These are phyloP conservation scores for Scedosporium minutisporum DNA, from an alignment of 2,329 filamentous ascomycete genomes.

Conservation along the genomic window DNA sequence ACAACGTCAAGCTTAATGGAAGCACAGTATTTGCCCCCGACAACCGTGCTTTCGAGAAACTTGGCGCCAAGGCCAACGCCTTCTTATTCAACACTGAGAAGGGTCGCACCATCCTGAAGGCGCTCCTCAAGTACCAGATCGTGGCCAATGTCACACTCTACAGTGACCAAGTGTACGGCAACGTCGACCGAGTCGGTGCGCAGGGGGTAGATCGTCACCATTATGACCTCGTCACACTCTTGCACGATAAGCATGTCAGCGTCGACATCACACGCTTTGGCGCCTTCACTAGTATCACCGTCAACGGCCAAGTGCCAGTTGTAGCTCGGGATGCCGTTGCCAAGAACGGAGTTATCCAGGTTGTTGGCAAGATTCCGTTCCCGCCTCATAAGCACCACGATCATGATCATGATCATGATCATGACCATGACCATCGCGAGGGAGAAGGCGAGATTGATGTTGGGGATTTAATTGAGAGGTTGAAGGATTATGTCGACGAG, in stretches of 20 bases:
- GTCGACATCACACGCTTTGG: conserved; percentile 63
- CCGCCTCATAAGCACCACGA: conserved; percentile 51
- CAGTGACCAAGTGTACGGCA: conserved; percentile 68
- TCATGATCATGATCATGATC: neutral
- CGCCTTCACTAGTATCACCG: conserved; percentile 59
- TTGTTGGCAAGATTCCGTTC: conserved; percentile 62
- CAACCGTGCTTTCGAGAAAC: conserved; percentile 69
- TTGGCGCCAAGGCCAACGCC: conserved; percentile 64
- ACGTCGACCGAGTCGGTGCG: conserved; percentile 16
- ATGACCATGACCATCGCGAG: neutral
- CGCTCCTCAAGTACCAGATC: conserved; percentile 70
- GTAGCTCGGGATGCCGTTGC: conserved; percentile 60
- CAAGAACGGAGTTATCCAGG: conserved; percentile 74
- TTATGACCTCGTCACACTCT: conserved; percentile 63
- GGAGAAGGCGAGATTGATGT: neutral
- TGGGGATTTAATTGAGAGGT: neutral
- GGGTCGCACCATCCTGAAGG: conserved; percentile 67
- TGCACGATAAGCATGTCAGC: conserved; percentile 55
- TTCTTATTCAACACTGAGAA: conserved; percentile 73
- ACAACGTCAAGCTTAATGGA: conserved; percentile 45
- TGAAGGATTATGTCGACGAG: conserved; percentile 2
- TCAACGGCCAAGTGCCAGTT: conserved; percentile 65
- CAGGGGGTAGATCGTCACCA: conserved; percentile 28
- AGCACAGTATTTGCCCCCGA: conserved; percentile 73
- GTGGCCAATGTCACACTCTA: conserved; percentile 69